A percentile compares a stretch with the other conserved stretches of the same genome.
phyloP scores from a whole-genome alignment of 2,329 filamentous ascomycete genomes.

The Fonsecaea multimorphosa region DNA sequence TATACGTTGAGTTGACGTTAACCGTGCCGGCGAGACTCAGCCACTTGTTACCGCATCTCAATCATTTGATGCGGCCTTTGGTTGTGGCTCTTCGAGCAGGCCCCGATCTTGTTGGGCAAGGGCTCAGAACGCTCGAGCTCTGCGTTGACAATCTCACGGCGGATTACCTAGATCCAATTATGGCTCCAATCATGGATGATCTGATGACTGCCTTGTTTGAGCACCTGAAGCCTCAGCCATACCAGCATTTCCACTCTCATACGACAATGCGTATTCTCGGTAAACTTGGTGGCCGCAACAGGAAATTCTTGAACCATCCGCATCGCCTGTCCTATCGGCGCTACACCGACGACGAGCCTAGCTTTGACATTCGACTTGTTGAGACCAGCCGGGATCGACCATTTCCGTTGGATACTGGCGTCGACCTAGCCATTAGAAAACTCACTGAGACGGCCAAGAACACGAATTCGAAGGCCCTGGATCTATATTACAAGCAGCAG shows the following conservation, averaged over 20 bases:
- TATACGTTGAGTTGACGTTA: constrained; percentile 95
- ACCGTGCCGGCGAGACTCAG: constrained; percentile 94
- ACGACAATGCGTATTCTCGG: constrained; percentile 97
- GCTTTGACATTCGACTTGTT: constrained; percentile 85
- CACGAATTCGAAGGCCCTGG: constrained; percentile 66
- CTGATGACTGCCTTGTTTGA: constrained; percentile 98
- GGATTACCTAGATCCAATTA: constrained; percentile 97
- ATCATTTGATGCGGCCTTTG: constrained; percentile 93
- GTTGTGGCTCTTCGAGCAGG: constrained; percentile 94
- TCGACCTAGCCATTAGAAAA: constrained; percentile 87
- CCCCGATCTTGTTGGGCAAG: constrained; percentile 92
- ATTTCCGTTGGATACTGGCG: constrained; percentile 83
- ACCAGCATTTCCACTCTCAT: constrained; percentile 96
- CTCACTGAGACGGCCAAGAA: constrained; percentile 78
- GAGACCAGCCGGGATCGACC: constrained; percentile 87
- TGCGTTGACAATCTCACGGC: constrained; percentile 98
- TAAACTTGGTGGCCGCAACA: constrained; percentile 91
- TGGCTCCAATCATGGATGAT: constrained; percentile 98
- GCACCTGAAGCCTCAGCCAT: constrained; percentile 89
- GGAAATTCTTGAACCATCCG: constrained; percentile 92
- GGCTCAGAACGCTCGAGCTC: constrained; percentile 87
- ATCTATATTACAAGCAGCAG: constrained; percentile 90
- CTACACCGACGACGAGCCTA: constrained; percentile 85
- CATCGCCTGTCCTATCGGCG: constrained; percentile 81
- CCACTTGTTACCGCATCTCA: constrained; percentile 92